A percentile compares a stretch with the other conserved stretches of the same genome.
These are phyloP conservation scores for Aspergillus brasiliensis DNA, from an alignment of 2,329 filamentous ascomycete species.

Conservation along the genomic window DNA sequence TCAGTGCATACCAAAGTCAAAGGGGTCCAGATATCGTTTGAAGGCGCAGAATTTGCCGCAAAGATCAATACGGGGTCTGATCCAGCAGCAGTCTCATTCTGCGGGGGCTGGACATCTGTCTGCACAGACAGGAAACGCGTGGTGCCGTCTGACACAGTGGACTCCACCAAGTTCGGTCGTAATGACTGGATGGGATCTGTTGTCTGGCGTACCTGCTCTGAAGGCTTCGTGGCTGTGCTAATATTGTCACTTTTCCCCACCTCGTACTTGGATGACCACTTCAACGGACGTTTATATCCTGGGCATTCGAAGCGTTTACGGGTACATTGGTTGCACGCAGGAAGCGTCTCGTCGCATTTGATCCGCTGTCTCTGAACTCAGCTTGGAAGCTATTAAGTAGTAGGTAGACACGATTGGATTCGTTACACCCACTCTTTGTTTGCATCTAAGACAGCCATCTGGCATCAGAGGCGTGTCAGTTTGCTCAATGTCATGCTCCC, in stretches of 20 bases:
- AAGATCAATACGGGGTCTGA: too few species aligned
- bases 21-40: too few species aligned
- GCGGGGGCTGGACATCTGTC: too few species aligned
- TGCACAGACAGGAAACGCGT: too few species aligned
- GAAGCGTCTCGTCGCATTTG: constrained; percentile 13
- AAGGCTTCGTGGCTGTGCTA: not conserved
- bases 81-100: too few species aligned
- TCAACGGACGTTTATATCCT: constrained; percentile 9
- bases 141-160: too few species aligned
- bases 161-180: not conserved
- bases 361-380: constrained; percentile 1
- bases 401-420: too few species aligned
- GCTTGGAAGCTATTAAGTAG: not conserved
- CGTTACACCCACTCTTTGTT: not conserved
- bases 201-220: not conserved
- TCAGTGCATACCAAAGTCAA: too few species aligned
- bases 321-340: constrained; percentile 10
- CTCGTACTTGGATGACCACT: constrained; percentile 17
- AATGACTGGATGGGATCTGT: not conserved
- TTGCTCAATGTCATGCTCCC: too few species aligned
- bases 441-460: constrained; percentile 9
- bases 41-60: too few species aligned
- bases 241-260: not conserved
- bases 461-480: not conserved
- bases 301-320: constrained; percentile 8